A percentile compares a stretch with the other conserved stretches of the same genome.
Conservation (phyloP, 441 rosid genomes). For the Adansonia madagascariensis region DNA sequence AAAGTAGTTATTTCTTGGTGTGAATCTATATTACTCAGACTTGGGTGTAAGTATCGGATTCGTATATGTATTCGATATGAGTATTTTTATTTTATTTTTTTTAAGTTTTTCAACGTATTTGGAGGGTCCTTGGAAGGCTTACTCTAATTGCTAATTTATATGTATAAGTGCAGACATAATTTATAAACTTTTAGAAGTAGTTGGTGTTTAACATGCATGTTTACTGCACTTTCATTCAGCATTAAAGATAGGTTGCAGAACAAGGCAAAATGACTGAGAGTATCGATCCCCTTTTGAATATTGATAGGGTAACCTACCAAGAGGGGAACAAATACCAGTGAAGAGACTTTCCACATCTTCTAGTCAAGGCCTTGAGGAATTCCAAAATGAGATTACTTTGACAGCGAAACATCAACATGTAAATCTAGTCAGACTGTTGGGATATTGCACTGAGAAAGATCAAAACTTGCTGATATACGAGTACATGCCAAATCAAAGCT, state of each 20-base stretch:
- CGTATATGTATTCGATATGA: too few relatives aligned
- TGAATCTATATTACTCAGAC: too few relatives aligned
- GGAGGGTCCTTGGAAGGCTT: too few relatives aligned
- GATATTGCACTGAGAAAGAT: neutral
- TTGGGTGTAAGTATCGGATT: too few relatives aligned
- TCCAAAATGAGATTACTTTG: constrained; percentile 4
- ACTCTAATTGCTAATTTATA: too few relatives aligned
- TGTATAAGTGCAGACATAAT: too few relatives aligned
- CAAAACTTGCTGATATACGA: neutral
- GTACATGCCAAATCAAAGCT: constrained; percentile 1
- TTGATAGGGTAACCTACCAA: neutral
- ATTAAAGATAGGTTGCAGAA: neutral
- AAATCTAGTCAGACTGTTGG: constrained; percentile 10
- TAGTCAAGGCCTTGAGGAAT: neutral
- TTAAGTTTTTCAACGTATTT: too few relatives aligned
- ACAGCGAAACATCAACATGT: neutral
- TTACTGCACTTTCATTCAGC: neutral
- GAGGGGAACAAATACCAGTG: constrained; percentile 6
- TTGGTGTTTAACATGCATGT: too few relatives aligned
- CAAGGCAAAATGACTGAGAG: neutral
- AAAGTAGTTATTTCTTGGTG: too few relatives aligned
- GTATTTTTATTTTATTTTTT: too few relatives aligned
- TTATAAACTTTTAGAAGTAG: too few relatives aligned
- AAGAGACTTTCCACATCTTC: constrained; percentile 6
- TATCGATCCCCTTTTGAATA: neutral